phyloP scores from a whole-genome alignment of 2,329 filamentous ascomycete species.

The Hirsutella thompsonii region DNA sequence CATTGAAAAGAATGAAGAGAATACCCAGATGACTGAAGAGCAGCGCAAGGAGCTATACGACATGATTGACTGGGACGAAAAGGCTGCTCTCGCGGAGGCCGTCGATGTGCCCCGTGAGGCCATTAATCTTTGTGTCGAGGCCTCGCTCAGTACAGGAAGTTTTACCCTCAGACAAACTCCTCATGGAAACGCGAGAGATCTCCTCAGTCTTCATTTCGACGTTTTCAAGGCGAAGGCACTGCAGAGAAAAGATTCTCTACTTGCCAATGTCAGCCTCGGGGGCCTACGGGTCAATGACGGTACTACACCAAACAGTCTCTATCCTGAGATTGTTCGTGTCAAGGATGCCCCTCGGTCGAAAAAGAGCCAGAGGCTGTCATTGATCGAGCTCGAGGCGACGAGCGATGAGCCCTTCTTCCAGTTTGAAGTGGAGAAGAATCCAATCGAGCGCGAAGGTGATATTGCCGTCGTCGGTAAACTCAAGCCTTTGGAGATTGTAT shows the following conservation, averaged over 20 bases:
- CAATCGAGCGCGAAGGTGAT: conserved; percentile 83
- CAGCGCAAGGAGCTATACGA: conserved; percentile 94
- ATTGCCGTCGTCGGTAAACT: conserved; percentile 81
- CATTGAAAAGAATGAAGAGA: conserved; percentile 51
- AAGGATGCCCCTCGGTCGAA: conserved; percentile 61
- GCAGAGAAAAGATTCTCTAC: conserved; percentile 80
- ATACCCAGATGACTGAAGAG: conserved; percentile 83
- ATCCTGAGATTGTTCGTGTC: conserved; percentile 88
- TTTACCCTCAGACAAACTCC: conserved; percentile 78
- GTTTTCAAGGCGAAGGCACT: conserved; percentile 83
- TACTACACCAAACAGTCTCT: conserved; percentile 81
- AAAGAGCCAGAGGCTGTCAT: conserved; percentile 34
- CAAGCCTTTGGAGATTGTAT: conserved; percentile 92
- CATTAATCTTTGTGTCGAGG: conserved; percentile 83
- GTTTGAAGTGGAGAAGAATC: conserved; percentile 87
- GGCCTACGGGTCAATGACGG: conserved; percentile 92
- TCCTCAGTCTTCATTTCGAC: conserved; percentile 87
- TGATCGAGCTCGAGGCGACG: conserved; percentile 38
- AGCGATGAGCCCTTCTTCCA: conserved; percentile 75
- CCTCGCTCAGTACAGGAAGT: conserved; percentile 87
- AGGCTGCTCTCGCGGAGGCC: conserved; percentile 73
- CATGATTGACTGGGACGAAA: conserved; percentile 97
- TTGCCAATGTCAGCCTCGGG: conserved; percentile 80
- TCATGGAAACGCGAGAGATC: conserved; percentile 51
- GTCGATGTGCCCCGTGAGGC: conserved; percentile 86